Conservation (phyloP, 208 protist species). For the Crithidia fasciculata region DNA sequence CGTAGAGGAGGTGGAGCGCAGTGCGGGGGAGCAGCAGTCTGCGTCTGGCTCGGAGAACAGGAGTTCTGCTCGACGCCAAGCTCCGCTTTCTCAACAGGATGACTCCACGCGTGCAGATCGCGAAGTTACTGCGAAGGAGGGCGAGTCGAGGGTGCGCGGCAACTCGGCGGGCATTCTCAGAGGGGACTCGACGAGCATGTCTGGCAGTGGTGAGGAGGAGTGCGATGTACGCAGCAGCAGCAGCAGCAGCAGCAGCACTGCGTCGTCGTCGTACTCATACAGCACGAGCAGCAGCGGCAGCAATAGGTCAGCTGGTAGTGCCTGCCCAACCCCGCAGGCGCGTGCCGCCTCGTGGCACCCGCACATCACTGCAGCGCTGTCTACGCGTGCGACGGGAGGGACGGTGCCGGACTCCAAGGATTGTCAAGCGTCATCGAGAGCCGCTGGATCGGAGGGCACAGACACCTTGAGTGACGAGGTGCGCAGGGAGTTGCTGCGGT, state of each 20-base stretch:
- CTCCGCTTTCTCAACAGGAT: no score
- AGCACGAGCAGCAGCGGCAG: neutral
- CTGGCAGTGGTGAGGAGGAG: neutral
- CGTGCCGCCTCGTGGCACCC: constrained; percentile 23
- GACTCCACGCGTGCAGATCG: no score
- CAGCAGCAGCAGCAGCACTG: neutral
- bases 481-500: no score
- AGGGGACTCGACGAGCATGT: neutral
- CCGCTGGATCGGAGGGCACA: no score
- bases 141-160: no score
- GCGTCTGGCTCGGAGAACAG: no score
- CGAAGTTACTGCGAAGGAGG: no score
- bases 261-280: neutral
- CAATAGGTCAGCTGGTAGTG: neutral
- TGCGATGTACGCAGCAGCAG: neutral
- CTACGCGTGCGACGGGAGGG: constrained; percentile 1
- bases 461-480: no score
- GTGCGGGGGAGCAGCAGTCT: neutral
- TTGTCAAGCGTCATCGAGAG: no score
- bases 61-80: no score
- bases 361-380: constrained; percentile 5
- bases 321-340: neutral
- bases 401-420: neutral
- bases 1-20: neutral
- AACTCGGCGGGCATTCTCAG: neutral